These are phyloP conservation scores for Pinus tabuliformis DNA, from an alignment of 75 land plant genomes.

Conservation along the genomic window DNA sequence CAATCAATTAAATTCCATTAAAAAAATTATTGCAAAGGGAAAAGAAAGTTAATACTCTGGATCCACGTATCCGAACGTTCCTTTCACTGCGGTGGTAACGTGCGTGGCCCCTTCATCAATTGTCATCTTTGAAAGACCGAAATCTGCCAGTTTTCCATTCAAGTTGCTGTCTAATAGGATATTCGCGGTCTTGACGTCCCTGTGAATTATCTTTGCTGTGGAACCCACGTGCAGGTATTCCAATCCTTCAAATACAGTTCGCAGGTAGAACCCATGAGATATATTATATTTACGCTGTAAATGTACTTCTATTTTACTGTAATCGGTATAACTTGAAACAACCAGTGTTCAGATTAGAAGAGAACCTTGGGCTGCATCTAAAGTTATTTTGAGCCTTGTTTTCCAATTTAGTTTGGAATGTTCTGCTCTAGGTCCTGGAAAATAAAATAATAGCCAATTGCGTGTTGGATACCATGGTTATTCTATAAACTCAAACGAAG, in stretches of 20 bases:
- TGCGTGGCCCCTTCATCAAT: conserved; percentile 7
- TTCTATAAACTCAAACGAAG: background rate
- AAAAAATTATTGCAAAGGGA: background rate
- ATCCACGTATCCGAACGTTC: conserved; percentile 29
- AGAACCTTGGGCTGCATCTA: conserved; percentile 21
- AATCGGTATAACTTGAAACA: background rate
- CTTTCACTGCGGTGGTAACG: conserved; percentile 8
- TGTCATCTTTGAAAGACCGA: conserved; percentile 17
- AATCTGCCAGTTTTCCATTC: conserved; percentile 26
- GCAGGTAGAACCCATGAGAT: too few relatives aligned
- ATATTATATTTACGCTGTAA: too few relatives aligned
- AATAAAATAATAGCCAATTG: background rate
- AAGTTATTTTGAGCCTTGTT: conserved; percentile 17
- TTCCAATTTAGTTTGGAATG: conserved; percentile 11
- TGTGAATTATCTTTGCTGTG: conserved; percentile 8
- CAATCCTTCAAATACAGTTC: background rate
- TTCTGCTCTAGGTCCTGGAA: background rate
- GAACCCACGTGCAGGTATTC: conserved; percentile 17
- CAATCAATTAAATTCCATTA: too few relatives aligned
- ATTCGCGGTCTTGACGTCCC: background rate
- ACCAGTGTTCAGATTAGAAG: too few relatives aligned
- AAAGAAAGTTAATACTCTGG: conserved; percentile 12
- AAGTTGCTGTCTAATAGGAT: background rate
- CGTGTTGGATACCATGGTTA: too few relatives aligned
- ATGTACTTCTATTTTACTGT: background rate